These are phyloP conservation scores for Lolium multiflorum DNA, from an alignment of 176 grass and related monocot genomes.

Conservation along the genomic window DNA sequence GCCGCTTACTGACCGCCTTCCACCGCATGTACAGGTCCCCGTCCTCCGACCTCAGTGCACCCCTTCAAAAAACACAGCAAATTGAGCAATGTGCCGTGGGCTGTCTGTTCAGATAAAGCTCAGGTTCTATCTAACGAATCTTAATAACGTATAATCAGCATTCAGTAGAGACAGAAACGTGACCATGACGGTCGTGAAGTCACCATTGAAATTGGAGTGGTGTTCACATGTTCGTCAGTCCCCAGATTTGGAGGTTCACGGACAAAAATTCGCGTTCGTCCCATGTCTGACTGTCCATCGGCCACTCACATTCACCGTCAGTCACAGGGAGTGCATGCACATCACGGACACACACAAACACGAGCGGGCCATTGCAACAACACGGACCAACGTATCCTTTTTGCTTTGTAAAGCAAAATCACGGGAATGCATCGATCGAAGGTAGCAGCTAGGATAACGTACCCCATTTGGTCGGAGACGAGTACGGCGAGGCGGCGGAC, in stretches of 20 bases:
- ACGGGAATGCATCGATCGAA: not conserved
- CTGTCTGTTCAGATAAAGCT: not conserved
- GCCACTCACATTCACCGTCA: not conserved
- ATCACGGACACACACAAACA: not conserved
- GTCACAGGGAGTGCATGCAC: slow-evolving; percentile 26
- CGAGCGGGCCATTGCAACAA: not conserved
- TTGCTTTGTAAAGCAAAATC: not conserved
- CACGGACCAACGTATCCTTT: not conserved
- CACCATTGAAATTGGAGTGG: not conserved
- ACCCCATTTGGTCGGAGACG: slow-evolving; percentile 88
- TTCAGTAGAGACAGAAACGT: not conserved
- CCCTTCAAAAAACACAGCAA: slow-evolving; percentile 49
- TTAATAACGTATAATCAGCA: no score
- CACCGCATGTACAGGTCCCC: slow-evolving; percentile 75
- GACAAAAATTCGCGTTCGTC: not conserved
- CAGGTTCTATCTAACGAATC: not conserved
- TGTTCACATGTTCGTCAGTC: slow-evolving; percentile 40
- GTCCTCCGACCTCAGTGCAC: slow-evolving; percentile 74
- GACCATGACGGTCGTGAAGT: not conserved
- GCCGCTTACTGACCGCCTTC: slow-evolving; percentile 81
- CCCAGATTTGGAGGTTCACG: slow-evolving; percentile 14
- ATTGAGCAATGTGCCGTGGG: not conserved
- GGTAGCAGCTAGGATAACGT: not conserved
- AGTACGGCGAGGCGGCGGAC: slow-evolving; percentile 71
- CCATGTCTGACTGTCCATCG: not conserved